Base-by-base conservation (phyloP, 495 filamentous ascomycete genomes). In the Annulohypoxylon moriforme region DNA sequence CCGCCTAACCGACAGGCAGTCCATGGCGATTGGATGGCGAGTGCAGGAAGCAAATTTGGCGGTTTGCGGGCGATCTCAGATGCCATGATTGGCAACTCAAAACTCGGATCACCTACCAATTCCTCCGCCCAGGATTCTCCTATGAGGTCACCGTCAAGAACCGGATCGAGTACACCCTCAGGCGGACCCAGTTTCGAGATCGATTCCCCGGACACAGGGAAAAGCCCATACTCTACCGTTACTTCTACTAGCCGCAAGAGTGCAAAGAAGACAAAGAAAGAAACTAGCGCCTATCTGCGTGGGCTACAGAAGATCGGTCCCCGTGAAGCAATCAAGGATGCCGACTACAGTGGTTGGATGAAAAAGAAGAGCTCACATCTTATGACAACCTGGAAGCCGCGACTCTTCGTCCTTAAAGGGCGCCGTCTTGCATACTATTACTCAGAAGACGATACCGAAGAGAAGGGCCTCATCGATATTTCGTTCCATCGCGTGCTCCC, bases 261-360 rank as follows among this genome's bases (percentile, higher is more conserved):
- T 27, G 71, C 59, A 25, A 96, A 95, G 81, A 85, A 86, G 76
- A 88, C 91, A 25, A 98, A 98, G 82, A 95, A 98, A 75, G 89
- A 93, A 62, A 98, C 96, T 1, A 97, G 93, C 75, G 96, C 96
- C 4, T 98, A 97, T 81, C 92, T 88, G 13, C 91, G 92, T 13
- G 96, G 96, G 2, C 82, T 98, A 18, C 89, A 92, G 74, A 92
- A 93, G 80, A 92, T 94, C 71, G 82, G 87, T 0, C 96, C 96
- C 0, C 85, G 89, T 55, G 93, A 97, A 76, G 93, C 96, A 67
- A 94, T 97, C 80, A 82, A 87, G 58, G 90, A 89, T 60, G 95
- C 93, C 50, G 96, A 99, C 74, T 99, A 94, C 75, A 94, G 90
- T 70, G 96, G 96, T 24, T 99, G 96, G 96, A 99, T 99, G 96